These are phyloP conservation scores for Candida sanyaensis DNA, from an alignment of 1,139 yeast genomes.

Conservation along the genomic window DNA sequence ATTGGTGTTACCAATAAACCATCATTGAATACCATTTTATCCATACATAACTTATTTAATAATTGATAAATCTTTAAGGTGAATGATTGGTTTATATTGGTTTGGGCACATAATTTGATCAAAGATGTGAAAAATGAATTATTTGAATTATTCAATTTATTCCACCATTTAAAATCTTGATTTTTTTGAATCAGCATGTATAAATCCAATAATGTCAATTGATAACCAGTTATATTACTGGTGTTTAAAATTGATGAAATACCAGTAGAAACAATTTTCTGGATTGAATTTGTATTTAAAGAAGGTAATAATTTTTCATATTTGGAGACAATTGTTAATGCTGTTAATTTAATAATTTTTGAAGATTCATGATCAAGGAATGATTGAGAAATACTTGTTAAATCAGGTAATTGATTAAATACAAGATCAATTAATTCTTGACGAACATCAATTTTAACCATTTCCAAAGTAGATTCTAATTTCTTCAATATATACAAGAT, in stretches of 20 bases:
- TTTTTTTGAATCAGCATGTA: constrained; percentile 42
- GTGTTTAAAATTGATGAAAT: constrained; percentile 19
- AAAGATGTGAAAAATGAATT: constrained; percentile 60
- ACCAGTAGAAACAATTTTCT: constrained; percentile 19
- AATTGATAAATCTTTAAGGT: constrained; percentile 25
- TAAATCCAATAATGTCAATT: constrained; percentile 54
- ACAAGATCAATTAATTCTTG: constrained; percentile 34
- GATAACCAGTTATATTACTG: constrained; percentile 43
- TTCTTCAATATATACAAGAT: constrained; percentile 57
- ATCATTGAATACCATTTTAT: constrained; percentile 46
- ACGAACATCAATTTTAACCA: constrained; percentile 30
- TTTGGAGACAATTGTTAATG: constrained; percentile 23
- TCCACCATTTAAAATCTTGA: constrained; percentile 62
- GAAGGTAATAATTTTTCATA: constrained; percentile 25
- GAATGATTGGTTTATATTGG: constrained; percentile 18
- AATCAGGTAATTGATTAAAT: constrained; percentile 31
- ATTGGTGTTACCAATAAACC: constrained; percentile 48
- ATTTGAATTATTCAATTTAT: constrained; percentile 47
- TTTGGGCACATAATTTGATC: constrained; percentile 44
- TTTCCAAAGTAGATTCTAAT: constrained; percentile 38
- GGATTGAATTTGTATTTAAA: constrained; percentile 9
- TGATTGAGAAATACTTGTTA: constrained; percentile 22
- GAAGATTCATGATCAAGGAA: constrained; percentile 13
- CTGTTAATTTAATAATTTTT: constrained; percentile 27
- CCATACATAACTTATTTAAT: constrained; percentile 22